phyloP scores from a whole-genome alignment of 2,329 filamentous ascomycete genomes.

The Sclerotinia trifoliorum region DNA sequence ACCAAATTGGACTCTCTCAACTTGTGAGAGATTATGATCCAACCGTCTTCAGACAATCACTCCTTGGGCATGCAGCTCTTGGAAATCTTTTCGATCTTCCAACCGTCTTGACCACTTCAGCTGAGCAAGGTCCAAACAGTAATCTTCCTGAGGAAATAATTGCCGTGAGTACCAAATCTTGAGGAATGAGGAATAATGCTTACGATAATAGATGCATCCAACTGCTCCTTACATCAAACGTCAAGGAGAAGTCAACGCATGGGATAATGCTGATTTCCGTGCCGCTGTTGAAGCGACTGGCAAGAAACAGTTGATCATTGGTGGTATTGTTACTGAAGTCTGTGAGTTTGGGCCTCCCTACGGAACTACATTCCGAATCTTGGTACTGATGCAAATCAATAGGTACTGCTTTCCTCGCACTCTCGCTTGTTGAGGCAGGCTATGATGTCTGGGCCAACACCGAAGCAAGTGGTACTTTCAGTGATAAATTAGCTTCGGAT shows the following conservation, averaged over 20 bases:
- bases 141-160: slow-evolving; percentile 67
- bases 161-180: slow-evolving; percentile 38
- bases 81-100: slow-evolving; percentile 67
- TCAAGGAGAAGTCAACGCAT: slow-evolving; percentile 72
- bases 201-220: slow-evolving; percentile 53
- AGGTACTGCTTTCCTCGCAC: slow-evolving; percentile 68
- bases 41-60: slow-evolving; percentile 63
- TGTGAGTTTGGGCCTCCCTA: slow-evolving; percentile 46
- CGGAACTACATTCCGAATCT: not conserved
- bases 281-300: slow-evolving; percentile 62
- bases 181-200: not conserved
- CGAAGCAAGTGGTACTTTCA: slow-evolving; percentile 68
- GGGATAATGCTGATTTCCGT: slow-evolving; percentile 71
- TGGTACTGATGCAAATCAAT: not conserved
- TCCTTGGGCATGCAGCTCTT: slow-evolving; percentile 65
- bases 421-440: slow-evolving; percentile 68
- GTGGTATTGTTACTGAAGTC: slow-evolving; percentile 72
- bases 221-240: slow-evolving; percentile 64
- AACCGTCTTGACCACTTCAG: slow-evolving; percentile 68
- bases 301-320: slow-evolving; percentile 69
- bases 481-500: slow-evolving; percentile 57
- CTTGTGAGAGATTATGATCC: slow-evolving; percentile 65
- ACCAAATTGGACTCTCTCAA: slow-evolving; percentile 58
- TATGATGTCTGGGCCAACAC: slow-evolving; percentile 74
- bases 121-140: slow-evolving; percentile 66